Base-by-base conservation (phyloP, 441 rosid genomes). In the Aleurites moluccanus region DNA sequence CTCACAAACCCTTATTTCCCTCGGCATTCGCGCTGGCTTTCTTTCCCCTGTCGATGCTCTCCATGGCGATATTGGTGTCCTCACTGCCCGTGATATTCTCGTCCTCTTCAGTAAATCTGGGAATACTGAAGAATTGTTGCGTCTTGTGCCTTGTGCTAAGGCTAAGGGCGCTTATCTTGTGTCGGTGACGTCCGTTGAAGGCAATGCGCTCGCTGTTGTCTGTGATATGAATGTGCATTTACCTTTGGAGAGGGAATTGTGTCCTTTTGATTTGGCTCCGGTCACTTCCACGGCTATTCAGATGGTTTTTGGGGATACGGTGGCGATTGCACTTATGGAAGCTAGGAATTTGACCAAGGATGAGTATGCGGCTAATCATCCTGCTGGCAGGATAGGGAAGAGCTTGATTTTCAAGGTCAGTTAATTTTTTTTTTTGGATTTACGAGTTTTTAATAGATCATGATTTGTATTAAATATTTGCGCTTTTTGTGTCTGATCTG, bases 241-340 rank as follows among this genome's bases (percentile, higher is more conserved):
- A 81, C 99, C 98, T 1, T 79, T 92, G 64, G 88, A 86, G 85
- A 89, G 96, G 83, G 99, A 96, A 75, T 72, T 96, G 49, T 96
- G 99, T 57, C 98, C 98, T 1, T 96, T 93, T 49, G 88, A 96
- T 89, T 81, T 96, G 64, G 99, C 97, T 5, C 98, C 97, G n/a
- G 98, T 92, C 15, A 96, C 98, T 4, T 95, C 99, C 13, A 93
- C 94, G n/a, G 98, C 97, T 59, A 93, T 93, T 38, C 98, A 96
- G 85, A 96, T 96, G 97, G 91, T 96, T 23, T 96, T 96, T 35
- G 99, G 99, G 64, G 98, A 93, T 82, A 92, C 98, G 7, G 93
- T 96, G 49, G 97, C 99, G 42, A 89, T 93, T 60, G 99, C 99
- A 0, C 89, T 96, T 70, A 92, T 96, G 98, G 92, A 82, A 0